phyloP scores from a whole-genome alignment of 148 eudicot species.

The Polygonum aviculare region DNA sequence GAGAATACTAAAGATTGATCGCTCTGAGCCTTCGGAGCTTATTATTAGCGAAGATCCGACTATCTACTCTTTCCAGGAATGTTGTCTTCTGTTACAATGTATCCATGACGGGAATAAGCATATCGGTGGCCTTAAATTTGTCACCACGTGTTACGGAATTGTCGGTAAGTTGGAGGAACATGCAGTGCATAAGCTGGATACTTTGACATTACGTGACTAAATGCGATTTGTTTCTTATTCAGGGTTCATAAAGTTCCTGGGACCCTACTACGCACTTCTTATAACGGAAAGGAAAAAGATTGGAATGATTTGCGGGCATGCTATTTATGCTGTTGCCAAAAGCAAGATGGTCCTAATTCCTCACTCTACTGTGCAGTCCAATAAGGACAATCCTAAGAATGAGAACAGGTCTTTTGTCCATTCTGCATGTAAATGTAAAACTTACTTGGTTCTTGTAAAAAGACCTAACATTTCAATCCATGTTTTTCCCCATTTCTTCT shows the following conservation, averaged over 20 bases:
- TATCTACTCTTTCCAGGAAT: constrained; percentile 55
- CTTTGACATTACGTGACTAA: neutral
- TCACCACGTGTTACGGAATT: constrained; percentile 79
- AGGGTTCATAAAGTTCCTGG: constrained; percentile 94
- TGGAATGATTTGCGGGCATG: constrained; percentile 78
- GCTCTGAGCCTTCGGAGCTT: constrained; percentile 67
- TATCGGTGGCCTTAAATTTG: constrained; percentile 83
- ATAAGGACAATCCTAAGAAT: constrained; percentile 76
- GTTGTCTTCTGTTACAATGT: constrained; percentile 55
- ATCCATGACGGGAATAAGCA: constrained; percentile 82
- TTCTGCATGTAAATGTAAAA: constrained; percentile 56
- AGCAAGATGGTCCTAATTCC: constrained; percentile 85
- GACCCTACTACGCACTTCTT: constrained; percentile 89
- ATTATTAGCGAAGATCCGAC: constrained; percentile 74
- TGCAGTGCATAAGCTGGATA: neutral
- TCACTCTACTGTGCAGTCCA: constrained; percentile 62
- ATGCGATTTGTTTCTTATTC: constrained; percentile 10
- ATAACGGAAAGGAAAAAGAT: constrained; percentile 89
- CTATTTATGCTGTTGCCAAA: constrained; percentile 74
- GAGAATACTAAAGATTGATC: constrained; percentile 87
- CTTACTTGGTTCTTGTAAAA: constrained; percentile 40
- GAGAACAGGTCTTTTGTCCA: constrained; percentile 95
- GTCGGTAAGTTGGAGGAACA: constrained; percentile 51
- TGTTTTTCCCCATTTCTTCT: neutral
- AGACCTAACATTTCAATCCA: constrained; percentile 17